phyloP scores from a whole-genome alignment of 192 early-diverging fungal genomes.

The Spinellus fusiger region DNA sequence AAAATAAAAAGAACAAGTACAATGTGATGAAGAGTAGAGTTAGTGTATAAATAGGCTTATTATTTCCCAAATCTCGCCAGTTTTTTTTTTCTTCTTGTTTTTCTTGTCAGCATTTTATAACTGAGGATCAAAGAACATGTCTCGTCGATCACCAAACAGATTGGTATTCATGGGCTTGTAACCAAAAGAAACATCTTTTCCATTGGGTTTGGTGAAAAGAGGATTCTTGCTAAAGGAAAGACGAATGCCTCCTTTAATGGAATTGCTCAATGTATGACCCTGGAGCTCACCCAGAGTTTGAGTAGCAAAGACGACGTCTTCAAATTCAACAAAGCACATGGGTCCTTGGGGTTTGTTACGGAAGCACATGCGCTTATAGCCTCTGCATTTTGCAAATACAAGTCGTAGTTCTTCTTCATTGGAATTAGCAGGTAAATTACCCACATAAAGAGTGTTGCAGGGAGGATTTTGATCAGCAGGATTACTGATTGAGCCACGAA shows the following conservation, averaged over 20 bases:
- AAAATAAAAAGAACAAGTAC: slow-evolving; percentile 3
- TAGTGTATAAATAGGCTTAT: background rate
- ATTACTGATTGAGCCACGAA: slow-evolving; percentile 52
- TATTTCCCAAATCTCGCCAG: no score
- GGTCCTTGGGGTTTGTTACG: slow-evolving; percentile 86
- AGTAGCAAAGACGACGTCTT: slow-evolving; percentile 86
- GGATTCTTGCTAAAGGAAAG: slow-evolving; percentile 95
- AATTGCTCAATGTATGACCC: slow-evolving; percentile 78
- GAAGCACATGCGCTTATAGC: slow-evolving; percentile 89
- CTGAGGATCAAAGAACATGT: slow-evolving; percentile 6
- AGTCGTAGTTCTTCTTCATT: slow-evolving; percentile 82
- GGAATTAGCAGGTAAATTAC: slow-evolving; percentile 86
- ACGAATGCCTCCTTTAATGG: slow-evolving; percentile 94
- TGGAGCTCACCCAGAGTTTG: slow-evolving; percentile 84
- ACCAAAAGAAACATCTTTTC: background rate
- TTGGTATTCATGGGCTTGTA: background rate
- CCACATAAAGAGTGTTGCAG: slow-evolving; percentile 97
- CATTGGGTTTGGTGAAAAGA: slow-evolving; percentile 33
- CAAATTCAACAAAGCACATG: slow-evolving; percentile 99
- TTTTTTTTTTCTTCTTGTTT: no score
- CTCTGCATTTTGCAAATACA: slow-evolving; percentile 71
- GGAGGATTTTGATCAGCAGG: slow-evolving; percentile 93
- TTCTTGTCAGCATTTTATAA: background rate
- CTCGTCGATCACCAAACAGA: slow-evolving; percentile 1
- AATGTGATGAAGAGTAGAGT: background rate